Conservation (phyloP, 805 yeast species). For the Clavispora carvajalis region DNA sequence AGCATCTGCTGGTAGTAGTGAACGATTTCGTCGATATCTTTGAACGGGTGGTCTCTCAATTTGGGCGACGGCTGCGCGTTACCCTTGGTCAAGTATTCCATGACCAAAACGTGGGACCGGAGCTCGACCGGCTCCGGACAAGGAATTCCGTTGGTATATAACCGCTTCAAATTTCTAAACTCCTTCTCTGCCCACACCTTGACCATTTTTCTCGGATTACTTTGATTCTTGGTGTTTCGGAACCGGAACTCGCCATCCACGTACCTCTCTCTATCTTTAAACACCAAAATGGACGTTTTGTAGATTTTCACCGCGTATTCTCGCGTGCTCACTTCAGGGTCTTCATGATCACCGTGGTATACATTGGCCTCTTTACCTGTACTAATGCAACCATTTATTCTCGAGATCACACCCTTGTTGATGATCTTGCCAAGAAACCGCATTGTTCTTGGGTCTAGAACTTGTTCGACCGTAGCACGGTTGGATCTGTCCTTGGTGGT, state of each 20-base stretch:
- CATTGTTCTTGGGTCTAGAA: slow-evolving; percentile 90
- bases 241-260: slow-evolving; percentile 95
- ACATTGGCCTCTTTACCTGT: slow-evolving; percentile 99
- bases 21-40: slow-evolving; percentile 58
- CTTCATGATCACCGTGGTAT: slow-evolving; percentile 67
- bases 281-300: slow-evolving; percentile 94
- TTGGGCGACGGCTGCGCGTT: slow-evolving; percentile 89
- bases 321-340: slow-evolving; percentile 27
- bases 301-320: slow-evolving; percentile 90
- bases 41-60: slow-evolving; percentile 75
- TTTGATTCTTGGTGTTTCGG: slow-evolving; percentile 75
- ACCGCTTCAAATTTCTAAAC: slow-evolving; percentile 83
- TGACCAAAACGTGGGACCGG: slow-evolving; percentile 83
- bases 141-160: slow-evolving; percentile 75
- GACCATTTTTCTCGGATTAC: slow-evolving; percentile 96
- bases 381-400: slow-evolving; percentile 87
- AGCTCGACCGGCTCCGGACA: slow-evolving; percentile 90
- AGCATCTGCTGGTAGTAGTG: slow-evolving; percentile 73
- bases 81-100: slow-evolving; percentile 84
- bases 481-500: slow-evolving; percentile 78
- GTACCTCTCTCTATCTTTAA: slow-evolving; percentile 92
- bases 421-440: slow-evolving; percentile 75
- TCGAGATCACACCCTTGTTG: slow-evolving; percentile 76
- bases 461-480: slow-evolving; percentile 96
- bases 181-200: slow-evolving; percentile 98